Base-by-base conservation (phyloP, 768 basidiomycete species). In the Suillus alpinus region DNA sequence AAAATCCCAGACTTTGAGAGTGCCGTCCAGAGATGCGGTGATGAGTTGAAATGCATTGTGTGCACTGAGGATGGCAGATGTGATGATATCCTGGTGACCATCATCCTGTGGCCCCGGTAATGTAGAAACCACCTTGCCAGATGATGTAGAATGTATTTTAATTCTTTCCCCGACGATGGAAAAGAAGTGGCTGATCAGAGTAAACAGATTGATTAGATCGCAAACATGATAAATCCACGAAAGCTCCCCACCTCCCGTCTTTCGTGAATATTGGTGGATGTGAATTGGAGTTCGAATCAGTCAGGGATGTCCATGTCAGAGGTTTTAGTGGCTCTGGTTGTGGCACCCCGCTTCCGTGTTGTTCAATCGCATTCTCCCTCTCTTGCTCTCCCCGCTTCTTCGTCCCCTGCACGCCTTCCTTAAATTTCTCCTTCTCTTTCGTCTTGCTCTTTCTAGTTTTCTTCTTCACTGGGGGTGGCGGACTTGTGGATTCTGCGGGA, bases 1-100 rank as follows among this genome's bases (percentile, higher is more conserved):
- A 73, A 91, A 95, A 75, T 98, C 94, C 97, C 97, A 99, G 29
- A 97, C 76, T 71, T 91, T 85, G 63, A 98, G 75, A 39, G 81
- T 82, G n/a, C 95, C 96, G 66, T 94, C 90, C 61, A 87, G 68
- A 8, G 92, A 92, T 52, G 86, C 88, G 12, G 94, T 94, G 64
- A 98, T 85, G 64, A 99, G 75, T 72, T 98, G 97, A 64, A 94
- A 91, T 29, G 86, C 80, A 74, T 97, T 98, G 63, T 87, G 82
- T 14, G 97, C 94, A 70, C 86, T 90, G 59, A 98, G 75, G 43
- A 87, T 76, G 43, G 88, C 84, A 43, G 87, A 84, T 12, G 94
- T 93, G 65, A 98, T 83, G 26, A 78, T 68, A 66, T 83, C 81
- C 5, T 80, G 74, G 62, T 70, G 72, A 64, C 72, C 76, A 56